These are phyloP conservation scores for Phoenix dactylifera DNA, from an alignment of 176 grass and related monocot species.

Conservation along the genomic window DNA sequence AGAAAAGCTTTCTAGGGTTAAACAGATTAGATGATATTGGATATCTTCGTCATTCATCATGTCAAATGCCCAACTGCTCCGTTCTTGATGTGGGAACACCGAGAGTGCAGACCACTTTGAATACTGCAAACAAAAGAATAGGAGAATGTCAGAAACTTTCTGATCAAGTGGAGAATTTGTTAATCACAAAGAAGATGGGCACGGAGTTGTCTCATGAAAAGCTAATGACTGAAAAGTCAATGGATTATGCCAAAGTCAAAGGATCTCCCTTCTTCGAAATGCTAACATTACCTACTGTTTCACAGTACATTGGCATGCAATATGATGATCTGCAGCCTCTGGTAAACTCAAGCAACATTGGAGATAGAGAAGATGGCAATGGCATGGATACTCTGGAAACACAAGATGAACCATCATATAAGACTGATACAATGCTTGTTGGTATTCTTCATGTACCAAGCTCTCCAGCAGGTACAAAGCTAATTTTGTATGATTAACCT, in stretches of 20 bases:
- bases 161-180: constrained; percentile 10
- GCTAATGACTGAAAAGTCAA: constrained; percentile 14
- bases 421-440: constrained; percentile 20
- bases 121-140: constrained; percentile 15
- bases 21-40: constrained; percentile 14
- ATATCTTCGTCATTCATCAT: not conserved
- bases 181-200: constrained; percentile 10
- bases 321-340: constrained; percentile 16
- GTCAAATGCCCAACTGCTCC: not conserved
- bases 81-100: constrained; percentile 14
- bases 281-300: constrained; percentile 34
- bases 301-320: constrained; percentile 6
- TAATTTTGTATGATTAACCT: not conserved
- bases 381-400: constrained; percentile 22
- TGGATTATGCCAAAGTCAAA: constrained; percentile 26
- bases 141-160: constrained; percentile 12
- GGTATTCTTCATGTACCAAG: constrained; percentile 22
- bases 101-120: constrained; percentile 14
- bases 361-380: constrained; percentile 21
- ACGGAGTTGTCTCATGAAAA: constrained; percentile 3
- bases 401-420: constrained; percentile 22
- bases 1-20: not conserved
- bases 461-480: constrained; percentile 36
- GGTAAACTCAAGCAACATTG: constrained; percentile 15
- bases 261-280: constrained; percentile 48